Evolutionary conservation across 345 rosid genomes (phyloP).

Genomic region (Populus davidiana): DNA sequence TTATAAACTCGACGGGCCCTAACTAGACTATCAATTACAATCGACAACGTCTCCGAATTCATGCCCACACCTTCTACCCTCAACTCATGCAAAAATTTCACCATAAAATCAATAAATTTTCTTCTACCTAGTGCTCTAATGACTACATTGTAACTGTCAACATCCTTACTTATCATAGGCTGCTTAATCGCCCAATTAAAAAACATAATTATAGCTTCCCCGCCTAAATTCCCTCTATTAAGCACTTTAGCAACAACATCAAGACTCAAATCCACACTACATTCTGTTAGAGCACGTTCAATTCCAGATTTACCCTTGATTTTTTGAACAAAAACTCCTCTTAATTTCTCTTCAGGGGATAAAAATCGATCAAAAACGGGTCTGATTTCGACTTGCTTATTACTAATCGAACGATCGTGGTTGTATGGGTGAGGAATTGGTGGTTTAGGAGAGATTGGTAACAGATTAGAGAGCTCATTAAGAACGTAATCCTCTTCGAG

Average conservation of each 20-base stretch:
- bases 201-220: slow-evolving; percentile 64
- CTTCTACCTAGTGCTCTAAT: slow-evolving; percentile 73
- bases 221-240: slow-evolving; percentile 62
- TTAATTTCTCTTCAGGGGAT: slow-evolving; percentile 64
- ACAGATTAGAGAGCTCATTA: slow-evolving; percentile 53
- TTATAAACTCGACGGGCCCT: slow-evolving; percentile 48
- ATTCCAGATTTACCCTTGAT: slow-evolving; percentile 51
- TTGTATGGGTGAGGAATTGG: slow-evolving; percentile 11
- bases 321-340: slow-evolving; percentile 87
- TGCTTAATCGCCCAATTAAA: slow-evolving; percentile 73
- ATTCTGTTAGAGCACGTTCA: slow-evolving; percentile 45
- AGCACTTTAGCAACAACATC: slow-evolving; percentile 66
- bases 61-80: slow-evolving; percentile 26
- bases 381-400: slow-evolving; percentile 8
- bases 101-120: slow-evolving; percentile 53
- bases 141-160: slow-evolving; percentile 47
- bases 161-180: slow-evolving; percentile 43
- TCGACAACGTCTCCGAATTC: slow-evolving; percentile 47
- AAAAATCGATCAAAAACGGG: slow-evolving; percentile 44
- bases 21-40: slow-evolving; percentile 56
- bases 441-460: slow-evolving; percentile 35
- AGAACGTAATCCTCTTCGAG: slow-evolving; percentile 54
- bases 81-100: slow-evolving; percentile 45
- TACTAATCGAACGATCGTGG: slow-evolving; percentile 14
- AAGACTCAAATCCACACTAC: slow-evolving; percentile 44